Evolutionary conservation across 805 yeast genomes (phyloP).

Genomic region (Candida maris): DNA sequence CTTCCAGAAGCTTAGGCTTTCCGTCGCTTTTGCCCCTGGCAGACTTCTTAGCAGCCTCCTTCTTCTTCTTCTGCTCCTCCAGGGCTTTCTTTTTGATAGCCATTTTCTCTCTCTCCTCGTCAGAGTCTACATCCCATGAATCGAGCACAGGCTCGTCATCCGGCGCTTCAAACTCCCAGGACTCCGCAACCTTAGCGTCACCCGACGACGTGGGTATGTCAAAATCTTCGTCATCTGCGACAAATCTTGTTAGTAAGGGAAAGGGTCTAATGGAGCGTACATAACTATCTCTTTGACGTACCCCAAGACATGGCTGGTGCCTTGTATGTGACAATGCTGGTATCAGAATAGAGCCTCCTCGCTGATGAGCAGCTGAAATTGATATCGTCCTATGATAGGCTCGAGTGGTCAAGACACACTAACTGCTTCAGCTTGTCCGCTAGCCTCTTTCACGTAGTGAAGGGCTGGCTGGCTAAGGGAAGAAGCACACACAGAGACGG

Average conservation of each 20-base stretch:
- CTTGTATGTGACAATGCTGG: too few species aligned
- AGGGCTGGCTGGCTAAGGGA: too few species aligned
- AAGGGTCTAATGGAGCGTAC: too few species aligned
- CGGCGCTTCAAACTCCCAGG: constrained; percentile 69
- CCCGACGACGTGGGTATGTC: constrained; percentile 52
- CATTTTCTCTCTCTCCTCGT: constrained; percentile 47
- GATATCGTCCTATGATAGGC: too few species aligned
- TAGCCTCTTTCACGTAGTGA: too few species aligned
- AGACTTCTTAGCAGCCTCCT: constrained; percentile 30
- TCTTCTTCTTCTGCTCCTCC: constrained; percentile 22
- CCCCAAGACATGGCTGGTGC: constrained; percentile 22
- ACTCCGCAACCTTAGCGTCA: constrained; percentile 45
- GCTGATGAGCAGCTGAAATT: too few species aligned
- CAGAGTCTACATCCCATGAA: constrained; percentile 86
- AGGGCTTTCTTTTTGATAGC: constrained; percentile 30
- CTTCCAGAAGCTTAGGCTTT: constrained; percentile 47
- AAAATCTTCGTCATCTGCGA: constrained; percentile 81
- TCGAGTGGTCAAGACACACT: too few species aligned
- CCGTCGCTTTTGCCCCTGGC: constrained; percentile 43
- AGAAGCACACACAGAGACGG: too few species aligned
- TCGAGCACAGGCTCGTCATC: constrained; percentile 78
- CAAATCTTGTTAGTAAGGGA: too few species aligned
- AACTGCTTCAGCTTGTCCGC: too few species aligned
- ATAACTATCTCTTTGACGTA: constrained; percentile 14
- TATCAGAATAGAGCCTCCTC: too few species aligned